Conservation (phyloP, 768 basidiomycete genomes). For the Trametes cubensis region DNA sequence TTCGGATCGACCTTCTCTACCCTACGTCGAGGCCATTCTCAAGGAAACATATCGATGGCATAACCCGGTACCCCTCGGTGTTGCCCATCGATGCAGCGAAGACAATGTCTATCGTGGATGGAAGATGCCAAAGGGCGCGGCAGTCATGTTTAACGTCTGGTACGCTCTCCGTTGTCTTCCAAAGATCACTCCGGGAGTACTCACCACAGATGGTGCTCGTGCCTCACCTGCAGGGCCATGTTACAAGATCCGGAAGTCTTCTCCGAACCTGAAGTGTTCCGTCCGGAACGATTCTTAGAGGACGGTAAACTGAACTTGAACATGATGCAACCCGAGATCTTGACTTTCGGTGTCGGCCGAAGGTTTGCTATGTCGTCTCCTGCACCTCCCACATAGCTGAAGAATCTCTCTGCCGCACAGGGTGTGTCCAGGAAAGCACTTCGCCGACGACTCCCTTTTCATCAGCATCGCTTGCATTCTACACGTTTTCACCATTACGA, state of each 20-base stretch:
- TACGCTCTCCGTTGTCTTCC: not conserved
- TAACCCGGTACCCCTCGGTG: slow-evolving; percentile 10
- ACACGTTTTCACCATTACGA: slow-evolving; percentile 19
- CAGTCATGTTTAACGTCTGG: slow-evolving; percentile 13
- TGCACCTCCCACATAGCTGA: not conserved
- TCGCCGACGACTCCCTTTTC: slow-evolving; percentile 19
- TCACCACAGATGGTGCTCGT: too few relatives aligned
- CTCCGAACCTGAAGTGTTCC: slow-evolving; percentile 50
- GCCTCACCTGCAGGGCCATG: slow-evolving; percentile 43
- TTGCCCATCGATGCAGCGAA: slow-evolving; percentile 37
- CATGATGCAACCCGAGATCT: slow-evolving; percentile 5
- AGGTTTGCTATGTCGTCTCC: slow-evolving; percentile 4
- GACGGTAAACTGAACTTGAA: slow-evolving; percentile 18
- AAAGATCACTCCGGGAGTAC: too few relatives aligned
- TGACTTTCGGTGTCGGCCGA: slow-evolving; percentile 34
- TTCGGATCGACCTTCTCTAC: slow-evolving; percentile 16
- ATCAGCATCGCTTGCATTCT: slow-evolving; percentile 19
- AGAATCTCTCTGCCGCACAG: not conserved
- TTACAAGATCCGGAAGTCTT: slow-evolving; percentile 50
- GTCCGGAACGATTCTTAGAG: slow-evolving; percentile 52
- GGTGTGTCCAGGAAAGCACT: slow-evolving; percentile 24
- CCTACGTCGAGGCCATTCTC: slow-evolving; percentile 22
- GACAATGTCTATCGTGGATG: slow-evolving; percentile 45
- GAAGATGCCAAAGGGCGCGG: slow-evolving; percentile 40
- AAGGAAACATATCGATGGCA: slow-evolving; percentile 23